Percentiles rank a stretch among this genome's conserved stretches.
phyloP scores from a whole-genome alignment of 495 filamentous ascomycete genomes.

The Aspergillus carlsbadensis region DNA sequence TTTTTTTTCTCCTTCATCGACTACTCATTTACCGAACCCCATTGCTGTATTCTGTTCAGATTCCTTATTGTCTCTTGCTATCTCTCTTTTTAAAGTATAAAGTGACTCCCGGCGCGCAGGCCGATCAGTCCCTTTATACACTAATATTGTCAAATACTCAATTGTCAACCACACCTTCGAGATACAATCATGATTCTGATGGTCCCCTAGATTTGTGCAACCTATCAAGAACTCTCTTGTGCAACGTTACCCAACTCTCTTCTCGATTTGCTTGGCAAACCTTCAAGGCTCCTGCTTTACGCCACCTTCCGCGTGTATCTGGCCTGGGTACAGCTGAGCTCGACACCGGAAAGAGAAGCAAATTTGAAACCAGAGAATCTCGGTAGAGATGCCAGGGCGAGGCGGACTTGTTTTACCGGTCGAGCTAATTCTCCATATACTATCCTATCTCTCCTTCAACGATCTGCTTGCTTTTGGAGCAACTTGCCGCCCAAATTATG shows the following conservation, averaged over 20 bases:
- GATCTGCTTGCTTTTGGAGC: slow-evolving; percentile 34
- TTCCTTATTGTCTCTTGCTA: too few species aligned
- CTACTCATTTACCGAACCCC: neutral
- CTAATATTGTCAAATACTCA: neutral
- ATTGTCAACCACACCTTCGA: neutral
- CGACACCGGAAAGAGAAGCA: neutral
- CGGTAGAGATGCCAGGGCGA: neutral
- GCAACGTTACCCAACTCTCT: neutral
- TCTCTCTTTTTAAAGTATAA: neutral
- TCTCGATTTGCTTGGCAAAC: neutral
- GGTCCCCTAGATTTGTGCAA: neutral
- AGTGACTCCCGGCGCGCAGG: neutral
- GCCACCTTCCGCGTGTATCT: neutral
- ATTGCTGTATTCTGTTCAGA: neutral
- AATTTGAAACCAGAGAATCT: neutral
- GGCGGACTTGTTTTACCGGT: slow-evolving; percentile 18
- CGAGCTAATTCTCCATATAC: slow-evolving; percentile 35
- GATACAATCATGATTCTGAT: neutral
- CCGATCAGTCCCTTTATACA: neutral
- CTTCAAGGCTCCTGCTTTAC: neutral
- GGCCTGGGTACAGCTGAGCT: neutral
- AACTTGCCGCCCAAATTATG: slow-evolving; percentile 30
- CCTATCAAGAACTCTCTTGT: neutral
- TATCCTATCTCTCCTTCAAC: slow-evolving; percentile 32
- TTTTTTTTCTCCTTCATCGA: neutral